phyloP scores from a whole-genome alignment of 228 moss, liverwort and hornwort genomes.

The Sphagnum magellanicum region DNA sequence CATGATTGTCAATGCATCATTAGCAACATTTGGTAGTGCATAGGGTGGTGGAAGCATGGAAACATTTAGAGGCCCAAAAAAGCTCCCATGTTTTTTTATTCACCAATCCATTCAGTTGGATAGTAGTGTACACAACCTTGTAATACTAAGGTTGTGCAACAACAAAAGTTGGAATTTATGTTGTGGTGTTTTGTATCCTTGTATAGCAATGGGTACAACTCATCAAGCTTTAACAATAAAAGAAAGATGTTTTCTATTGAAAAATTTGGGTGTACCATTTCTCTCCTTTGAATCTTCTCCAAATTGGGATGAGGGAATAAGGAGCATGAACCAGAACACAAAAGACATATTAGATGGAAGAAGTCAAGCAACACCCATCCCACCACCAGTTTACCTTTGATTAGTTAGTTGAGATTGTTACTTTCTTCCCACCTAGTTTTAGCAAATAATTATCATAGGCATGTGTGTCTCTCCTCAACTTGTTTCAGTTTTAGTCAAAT shows the following conservation, averaged over 20 bases:
- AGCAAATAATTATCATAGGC: constrained; percentile 89
- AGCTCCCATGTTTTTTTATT: constrained; percentile 79
- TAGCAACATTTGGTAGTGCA: constrained; percentile 14
- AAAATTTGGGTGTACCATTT: constrained; percentile 43
- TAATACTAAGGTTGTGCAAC: constrained; percentile 90
- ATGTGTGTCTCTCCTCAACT: background rate
- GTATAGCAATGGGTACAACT: constrained; percentile 12
- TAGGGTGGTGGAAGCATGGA: constrained; percentile 37
- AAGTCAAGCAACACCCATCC: constrained; percentile 16
- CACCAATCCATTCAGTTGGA: constrained; percentile 43
- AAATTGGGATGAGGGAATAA: constrained; percentile 61
- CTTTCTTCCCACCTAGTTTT: constrained; percentile 87
- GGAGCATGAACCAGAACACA: constrained; percentile 40
- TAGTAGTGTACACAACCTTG: constrained; percentile 66
- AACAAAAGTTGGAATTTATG: constrained; percentile 70
- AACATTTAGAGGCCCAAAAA: constrained; percentile 59
- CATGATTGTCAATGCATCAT: too few relatives aligned
- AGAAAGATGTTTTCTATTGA: constrained; percentile 47
- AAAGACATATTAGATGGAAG: constrained; percentile 45
- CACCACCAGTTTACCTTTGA: constrained; percentile 64
- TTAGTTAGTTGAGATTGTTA: constrained; percentile 56
- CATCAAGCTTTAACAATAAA: constrained; percentile 20
- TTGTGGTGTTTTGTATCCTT: constrained; percentile 59
- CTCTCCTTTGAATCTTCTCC: constrained; percentile 42
- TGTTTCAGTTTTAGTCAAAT: too few relatives aligned